These are phyloP conservation scores for Rhodomyrtus psidioides DNA, from an alignment of 441 rosid species.

Conservation along the genomic window DNA sequence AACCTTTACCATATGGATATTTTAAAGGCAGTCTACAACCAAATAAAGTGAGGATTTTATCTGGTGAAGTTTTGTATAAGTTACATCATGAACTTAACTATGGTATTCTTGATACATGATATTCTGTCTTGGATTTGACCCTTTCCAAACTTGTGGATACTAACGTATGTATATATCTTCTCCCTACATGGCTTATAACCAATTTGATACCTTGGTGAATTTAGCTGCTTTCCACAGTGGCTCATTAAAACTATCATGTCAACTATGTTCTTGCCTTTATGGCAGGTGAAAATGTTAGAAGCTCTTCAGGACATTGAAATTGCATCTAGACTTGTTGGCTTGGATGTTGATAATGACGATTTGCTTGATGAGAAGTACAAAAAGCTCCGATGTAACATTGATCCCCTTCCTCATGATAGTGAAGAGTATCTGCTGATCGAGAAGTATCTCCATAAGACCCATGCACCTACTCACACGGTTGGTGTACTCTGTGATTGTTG, in stretches of 20 bases:
- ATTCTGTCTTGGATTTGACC: background rate
- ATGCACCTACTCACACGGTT: conserved; percentile 95
- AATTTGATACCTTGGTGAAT: background rate
- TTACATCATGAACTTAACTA: background rate
- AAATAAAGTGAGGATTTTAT: background rate
- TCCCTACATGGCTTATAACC: background rate
- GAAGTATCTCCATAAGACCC: conserved; percentile 76
- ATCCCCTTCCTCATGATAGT: conserved; percentile 78
- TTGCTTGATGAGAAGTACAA: conserved; percentile 79
- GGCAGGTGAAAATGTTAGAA: conserved; percentile 96
- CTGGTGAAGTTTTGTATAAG: background rate
- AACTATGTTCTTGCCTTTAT: conserved; percentile 3
- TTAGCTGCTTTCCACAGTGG: background rate
- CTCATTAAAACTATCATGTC: background rate
- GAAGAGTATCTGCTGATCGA: conserved; percentile 69
- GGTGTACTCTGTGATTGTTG: conserved; percentile 10
- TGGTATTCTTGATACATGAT: background rate
- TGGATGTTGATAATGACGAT: conserved; percentile 68
- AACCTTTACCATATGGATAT: background rate
- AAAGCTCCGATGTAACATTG: conserved; percentile 60
- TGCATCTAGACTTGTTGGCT: conserved; percentile 97
- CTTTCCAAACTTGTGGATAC: background rate
- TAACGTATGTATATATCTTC: background rate
- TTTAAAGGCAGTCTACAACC: background rate
- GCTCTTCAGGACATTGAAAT: conserved; percentile 97